Percentiles rank a stretch among this genome's conserved stretches.
These are phyloP conservation scores for Aspergillus conjunctus DNA, from an alignment of 495 filamentous ascomycete genomes.

Conservation along the genomic window DNA sequence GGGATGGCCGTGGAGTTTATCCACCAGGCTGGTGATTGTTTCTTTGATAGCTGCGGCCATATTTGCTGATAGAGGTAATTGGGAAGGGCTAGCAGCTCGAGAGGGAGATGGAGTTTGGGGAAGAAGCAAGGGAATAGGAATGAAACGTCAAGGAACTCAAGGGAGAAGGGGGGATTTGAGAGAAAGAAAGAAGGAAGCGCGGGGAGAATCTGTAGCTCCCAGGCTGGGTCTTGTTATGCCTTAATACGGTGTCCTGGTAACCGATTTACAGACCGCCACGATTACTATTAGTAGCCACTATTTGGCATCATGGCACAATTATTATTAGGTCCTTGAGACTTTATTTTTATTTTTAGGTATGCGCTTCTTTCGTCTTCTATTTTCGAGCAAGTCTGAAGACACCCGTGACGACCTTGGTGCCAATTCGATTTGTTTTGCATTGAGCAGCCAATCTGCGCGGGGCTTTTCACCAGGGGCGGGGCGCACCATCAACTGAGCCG, in stretches of 20 bases:
- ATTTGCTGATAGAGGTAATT: slow-evolving; percentile 15
- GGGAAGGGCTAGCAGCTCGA: background rate
- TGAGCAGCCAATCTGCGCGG: slow-evolving; percentile 21
- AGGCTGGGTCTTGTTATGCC: slow-evolving; percentile 1
- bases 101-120: slow-evolving; percentile 9
- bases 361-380: slow-evolving; percentile 1
- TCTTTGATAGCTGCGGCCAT: slow-evolving; percentile 52
- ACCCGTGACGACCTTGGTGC: background rate
- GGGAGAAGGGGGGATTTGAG: slow-evolving; percentile 1
- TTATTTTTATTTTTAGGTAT: slow-evolving; percentile 18
- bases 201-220: slow-evolving; percentile 19
- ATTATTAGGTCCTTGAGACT: background rate
- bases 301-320: background rate
- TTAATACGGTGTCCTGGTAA: slow-evolving; percentile 12
- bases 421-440: slow-evolving; percentile 7
- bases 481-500: slow-evolving; percentile 10
- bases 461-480: slow-evolving; percentile 15
- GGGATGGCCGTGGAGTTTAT: slow-evolving; percentile 53
- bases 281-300: slow-evolving; percentile 9
- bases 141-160: slow-evolving; percentile 6
- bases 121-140: slow-evolving; percentile 11
- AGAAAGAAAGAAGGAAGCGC: slow-evolving; percentile 10
- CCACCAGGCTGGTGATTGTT: slow-evolving; percentile 60
- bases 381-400: background rate
- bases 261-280: slow-evolving; percentile 7